A percentile compares a stretch with the other conserved stretches of the same genome.
Conservation (phyloP, 2,329 filamentous ascomycete species). For the Huntiella abstrusa region DNA sequence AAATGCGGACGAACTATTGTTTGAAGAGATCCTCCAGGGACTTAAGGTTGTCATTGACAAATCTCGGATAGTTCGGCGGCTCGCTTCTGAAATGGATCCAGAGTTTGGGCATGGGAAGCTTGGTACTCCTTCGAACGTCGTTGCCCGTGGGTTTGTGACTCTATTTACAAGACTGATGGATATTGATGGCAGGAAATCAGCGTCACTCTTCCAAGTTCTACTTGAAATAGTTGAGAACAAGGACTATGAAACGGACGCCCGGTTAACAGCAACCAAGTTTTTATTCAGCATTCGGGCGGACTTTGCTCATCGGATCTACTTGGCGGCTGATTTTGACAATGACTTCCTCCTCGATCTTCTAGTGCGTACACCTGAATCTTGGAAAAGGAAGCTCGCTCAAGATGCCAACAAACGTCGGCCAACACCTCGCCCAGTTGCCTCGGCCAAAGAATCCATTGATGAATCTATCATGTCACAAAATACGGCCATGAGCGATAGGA, state of each 20-base stretch:
- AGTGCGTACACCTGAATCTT: slow-evolving; percentile 40
- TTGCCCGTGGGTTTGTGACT: slow-evolving; percentile 49
- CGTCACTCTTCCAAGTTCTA: slow-evolving; percentile 41
- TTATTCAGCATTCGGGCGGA: slow-evolving; percentile 72
- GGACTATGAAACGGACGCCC: slow-evolving; percentile 46
- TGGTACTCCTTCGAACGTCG: slow-evolving; percentile 46
- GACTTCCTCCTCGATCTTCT: slow-evolving; percentile 54
- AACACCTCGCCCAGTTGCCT: slow-evolving; percentile 30
- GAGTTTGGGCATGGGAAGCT: slow-evolving; percentile 1
- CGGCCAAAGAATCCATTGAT: slow-evolving; percentile 21
- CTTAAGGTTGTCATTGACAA: slow-evolving; percentile 10
- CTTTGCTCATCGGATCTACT: slow-evolving; percentile 55
- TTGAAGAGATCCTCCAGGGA: slow-evolving; percentile 28
- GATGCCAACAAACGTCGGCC: slow-evolving; percentile 18
- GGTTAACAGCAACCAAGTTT: slow-evolving; percentile 56
- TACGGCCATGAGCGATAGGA: background rate
- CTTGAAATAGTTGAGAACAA: slow-evolving; percentile 42
- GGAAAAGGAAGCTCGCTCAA: slow-evolving; percentile 31
- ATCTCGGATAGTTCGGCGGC: background rate
- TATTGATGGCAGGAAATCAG: slow-evolving; percentile 43
- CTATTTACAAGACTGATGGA: slow-evolving; percentile 62
- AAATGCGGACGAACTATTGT: slow-evolving; percentile 38
- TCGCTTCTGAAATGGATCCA: slow-evolving; percentile 13
- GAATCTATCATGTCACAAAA: background rate
- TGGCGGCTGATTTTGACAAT: slow-evolving; percentile 52